Conservation (phyloP, 306 rosid species). For the Morella rubra region DNA sequence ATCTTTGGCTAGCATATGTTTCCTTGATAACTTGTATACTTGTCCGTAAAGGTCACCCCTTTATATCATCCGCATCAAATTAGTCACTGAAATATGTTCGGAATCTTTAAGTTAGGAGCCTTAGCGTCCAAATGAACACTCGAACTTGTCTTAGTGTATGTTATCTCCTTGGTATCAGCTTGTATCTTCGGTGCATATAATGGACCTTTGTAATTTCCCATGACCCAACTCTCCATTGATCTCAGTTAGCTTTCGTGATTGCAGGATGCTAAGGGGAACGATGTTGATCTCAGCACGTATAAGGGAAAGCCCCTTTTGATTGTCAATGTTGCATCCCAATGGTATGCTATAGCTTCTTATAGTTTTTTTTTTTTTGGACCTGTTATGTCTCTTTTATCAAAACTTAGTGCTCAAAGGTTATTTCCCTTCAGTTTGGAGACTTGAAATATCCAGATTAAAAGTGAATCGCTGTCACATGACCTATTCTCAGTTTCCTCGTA, state of each 20-base stretch:
- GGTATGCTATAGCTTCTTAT: slow-evolving; percentile 42
- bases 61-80: not conserved
- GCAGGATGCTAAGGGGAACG: slow-evolving; percentile 88
- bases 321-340: slow-evolving; percentile 97
- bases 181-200: not conserved
- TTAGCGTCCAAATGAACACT: not conserved
- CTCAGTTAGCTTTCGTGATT: slow-evolving; percentile 5
- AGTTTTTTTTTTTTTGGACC: not conserved
- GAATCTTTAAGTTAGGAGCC: not conserved
- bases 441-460: not conserved
- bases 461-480: not conserved
- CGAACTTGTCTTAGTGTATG: not conserved
- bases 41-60: not conserved
- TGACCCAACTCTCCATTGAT: not conserved
- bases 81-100: not conserved
- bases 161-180: not conserved
- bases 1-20: not conserved
- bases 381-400: not conserved
- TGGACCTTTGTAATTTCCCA: not conserved
- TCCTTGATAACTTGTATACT: not conserved
- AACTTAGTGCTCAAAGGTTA: not conserved
- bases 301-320: slow-evolving; percentile 85
- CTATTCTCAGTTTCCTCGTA: not conserved
- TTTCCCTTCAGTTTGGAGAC: not conserved
- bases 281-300: slow-evolving; percentile 78